Percentiles rank a stretch among this genome's conserved stretches.
Conservation (phyloP, 2,329 filamentous ascomycete species). For the Ophioceras dolichostomum region DNA sequence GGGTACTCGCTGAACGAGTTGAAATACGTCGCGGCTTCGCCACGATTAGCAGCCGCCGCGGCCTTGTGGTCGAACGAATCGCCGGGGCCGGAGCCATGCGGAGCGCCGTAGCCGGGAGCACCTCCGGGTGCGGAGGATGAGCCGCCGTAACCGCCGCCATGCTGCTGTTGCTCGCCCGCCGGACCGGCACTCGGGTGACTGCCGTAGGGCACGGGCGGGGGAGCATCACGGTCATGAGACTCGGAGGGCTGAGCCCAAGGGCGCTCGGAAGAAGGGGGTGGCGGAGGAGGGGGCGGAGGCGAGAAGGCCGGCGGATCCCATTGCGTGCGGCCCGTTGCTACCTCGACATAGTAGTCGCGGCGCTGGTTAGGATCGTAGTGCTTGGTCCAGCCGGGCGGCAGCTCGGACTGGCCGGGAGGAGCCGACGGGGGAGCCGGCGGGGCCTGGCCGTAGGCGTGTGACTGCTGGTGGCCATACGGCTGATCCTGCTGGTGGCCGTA, state of each 20-base stretch:
- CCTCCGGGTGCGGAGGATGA: background rate
- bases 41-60: too few relatives aligned
- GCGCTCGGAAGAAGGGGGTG: too few relatives aligned
- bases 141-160: background rate
- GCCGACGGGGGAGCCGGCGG: background rate
- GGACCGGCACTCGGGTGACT: constrained; percentile 1
- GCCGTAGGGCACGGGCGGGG: background rate
- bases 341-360: constrained; percentile 37
- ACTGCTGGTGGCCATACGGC: constrained; percentile 1
- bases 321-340: constrained; percentile 40
- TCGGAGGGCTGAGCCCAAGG: too few relatives aligned
- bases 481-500: constrained; percentile 1
- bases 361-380: constrained; percentile 1
- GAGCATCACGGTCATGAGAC: background rate
- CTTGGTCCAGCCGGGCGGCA: constrained; percentile 2
- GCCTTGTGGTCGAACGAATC: too few relatives aligned
- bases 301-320: constrained; percentile 30
- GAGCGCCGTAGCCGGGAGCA: background rate
- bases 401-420: background rate
- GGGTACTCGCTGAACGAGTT: too few relatives aligned
- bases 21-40: too few relatives aligned
- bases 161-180: too few relatives aligned
- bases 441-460: background rate
- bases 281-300: background rate
- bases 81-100: background rate